Conservation (phyloP, 2,329 filamentous ascomycete species). For the Mycosphaerelloides madeirae region DNA sequence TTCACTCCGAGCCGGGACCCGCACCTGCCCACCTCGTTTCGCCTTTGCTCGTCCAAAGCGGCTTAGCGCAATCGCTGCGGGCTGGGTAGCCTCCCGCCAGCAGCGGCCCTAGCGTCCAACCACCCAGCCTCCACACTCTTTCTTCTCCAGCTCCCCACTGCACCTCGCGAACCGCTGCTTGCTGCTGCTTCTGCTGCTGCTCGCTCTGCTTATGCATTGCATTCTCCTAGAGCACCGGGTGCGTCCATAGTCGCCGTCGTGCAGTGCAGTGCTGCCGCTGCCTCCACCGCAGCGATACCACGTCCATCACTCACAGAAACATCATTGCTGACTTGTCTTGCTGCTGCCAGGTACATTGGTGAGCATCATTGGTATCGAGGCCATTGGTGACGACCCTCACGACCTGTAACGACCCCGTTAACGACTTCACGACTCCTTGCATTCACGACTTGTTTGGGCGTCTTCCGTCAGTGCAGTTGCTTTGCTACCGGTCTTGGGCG, state of each 20-base stretch:
- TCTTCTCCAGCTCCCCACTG: conserved; percentile 26
- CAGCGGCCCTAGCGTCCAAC: conserved; percentile 19
- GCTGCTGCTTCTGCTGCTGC: conserved; percentile 1
- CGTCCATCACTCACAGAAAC: conserved; percentile 5
- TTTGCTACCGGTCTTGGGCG: conserved; percentile 19
- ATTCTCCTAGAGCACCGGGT: conserved; percentile 32
- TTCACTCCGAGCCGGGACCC: conserved; percentile 7
- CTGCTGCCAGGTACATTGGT: conserved; percentile 16
- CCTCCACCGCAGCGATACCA: conserved; percentile 15
- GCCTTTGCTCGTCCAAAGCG: conserved; percentile 15
- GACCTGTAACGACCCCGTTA: conserved; percentile 31
- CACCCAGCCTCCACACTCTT: conserved; percentile 27
- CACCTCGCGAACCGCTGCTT: conserved; percentile 28
- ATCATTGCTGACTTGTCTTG: conserved; percentile 16
- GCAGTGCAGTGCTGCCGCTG: conserved; percentile 25
- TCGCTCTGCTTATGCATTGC: conserved; percentile 30
- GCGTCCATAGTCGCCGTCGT: conserved; percentile 32
- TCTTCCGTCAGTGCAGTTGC: conserved; percentile 23
- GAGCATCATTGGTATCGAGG: conserved; percentile 23
- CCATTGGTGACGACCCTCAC: conserved; percentile 28
- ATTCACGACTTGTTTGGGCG: conserved; percentile 30
- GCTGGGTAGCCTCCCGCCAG: conserved; percentile 13
- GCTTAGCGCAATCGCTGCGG: conserved; percentile 12
- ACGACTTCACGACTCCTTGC: conserved; percentile 32
- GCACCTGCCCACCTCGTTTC: conserved; percentile 16